These are phyloP conservation scores for Nicotiana otophora DNA, from an alignment of 257 asterid genomes.

Conservation along the genomic window DNA sequence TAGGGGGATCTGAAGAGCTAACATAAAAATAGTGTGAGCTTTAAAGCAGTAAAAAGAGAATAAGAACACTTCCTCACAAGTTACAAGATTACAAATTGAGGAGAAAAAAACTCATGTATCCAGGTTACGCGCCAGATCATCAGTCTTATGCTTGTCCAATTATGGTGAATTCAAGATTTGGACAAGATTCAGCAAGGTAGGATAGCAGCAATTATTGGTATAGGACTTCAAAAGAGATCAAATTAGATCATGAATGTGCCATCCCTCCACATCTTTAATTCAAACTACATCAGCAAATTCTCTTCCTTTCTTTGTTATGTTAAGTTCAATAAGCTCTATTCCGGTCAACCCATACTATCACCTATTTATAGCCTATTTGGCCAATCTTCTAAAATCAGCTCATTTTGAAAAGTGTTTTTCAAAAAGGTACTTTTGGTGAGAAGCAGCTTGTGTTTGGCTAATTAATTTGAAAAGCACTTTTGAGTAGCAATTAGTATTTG, in stretches of 20 bases:
- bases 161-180: background rate
- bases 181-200: background rate
- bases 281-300: slow-evolving; percentile 4
- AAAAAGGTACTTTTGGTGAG: too few species aligned
- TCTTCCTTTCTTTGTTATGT: background rate
- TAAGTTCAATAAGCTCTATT: background rate
- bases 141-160: background rate
- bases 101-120: background rate
- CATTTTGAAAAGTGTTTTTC: too few species aligned
- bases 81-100: background rate
- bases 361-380: too few species aligned
- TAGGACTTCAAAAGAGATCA: background rate
- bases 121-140: background rate
- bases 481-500: too few species aligned
- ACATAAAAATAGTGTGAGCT: background rate
- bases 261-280: background rate
- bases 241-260: background rate
- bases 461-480: too few species aligned
- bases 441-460: too few species aligned
- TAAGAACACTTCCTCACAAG: background rate
- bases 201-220: background rate
- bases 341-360: background rate
- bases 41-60: background rate
- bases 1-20: background rate
- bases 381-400: too few species aligned